Percentiles rank a stretch among this genome's conserved stretches.
phyloP scores from a whole-genome alignment of 345 rosid genomes.

The Adansonia digitata region DNA sequence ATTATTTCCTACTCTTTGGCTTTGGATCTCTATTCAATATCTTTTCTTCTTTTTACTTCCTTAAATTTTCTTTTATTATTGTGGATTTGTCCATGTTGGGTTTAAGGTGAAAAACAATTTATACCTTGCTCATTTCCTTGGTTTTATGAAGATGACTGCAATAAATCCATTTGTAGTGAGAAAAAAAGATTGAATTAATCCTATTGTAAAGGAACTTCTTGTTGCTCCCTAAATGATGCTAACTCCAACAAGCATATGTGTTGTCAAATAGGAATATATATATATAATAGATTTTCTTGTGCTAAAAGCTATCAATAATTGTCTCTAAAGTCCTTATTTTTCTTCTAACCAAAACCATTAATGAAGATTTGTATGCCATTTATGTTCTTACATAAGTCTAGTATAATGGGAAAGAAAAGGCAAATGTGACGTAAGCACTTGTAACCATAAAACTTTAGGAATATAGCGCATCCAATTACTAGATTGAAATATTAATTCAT shows the following conservation, averaged over 20 bases:
- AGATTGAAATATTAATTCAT: slow-evolving; percentile 46
- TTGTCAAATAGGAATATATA: background rate
- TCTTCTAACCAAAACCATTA: background rate
- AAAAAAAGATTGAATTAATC: background rate
- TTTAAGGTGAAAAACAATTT: no score
- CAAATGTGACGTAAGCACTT: background rate
- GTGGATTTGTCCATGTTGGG: no score
- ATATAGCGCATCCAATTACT: background rate
- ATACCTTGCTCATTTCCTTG: no score
- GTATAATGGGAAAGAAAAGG: background rate
- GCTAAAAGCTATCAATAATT: background rate
- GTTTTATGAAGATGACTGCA: no score
- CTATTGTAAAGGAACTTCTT: background rate
- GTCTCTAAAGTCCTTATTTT: background rate
- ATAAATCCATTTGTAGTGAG: background rate
- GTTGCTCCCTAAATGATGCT: background rate
- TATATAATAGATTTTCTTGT: background rate
- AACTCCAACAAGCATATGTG: background rate
- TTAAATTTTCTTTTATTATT: no score
- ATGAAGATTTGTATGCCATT: background rate
- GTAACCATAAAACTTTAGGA: background rate
- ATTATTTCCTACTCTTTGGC: no score
- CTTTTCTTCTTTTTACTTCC: no score
- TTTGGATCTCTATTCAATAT: no score
- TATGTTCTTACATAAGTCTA: no score